A percentile compares a stretch with the other conserved stretches of the same genome.
phyloP scores from a whole-genome alignment of 108 stramenopile genomes.

The Pseudonitzschia pungens region DNA sequence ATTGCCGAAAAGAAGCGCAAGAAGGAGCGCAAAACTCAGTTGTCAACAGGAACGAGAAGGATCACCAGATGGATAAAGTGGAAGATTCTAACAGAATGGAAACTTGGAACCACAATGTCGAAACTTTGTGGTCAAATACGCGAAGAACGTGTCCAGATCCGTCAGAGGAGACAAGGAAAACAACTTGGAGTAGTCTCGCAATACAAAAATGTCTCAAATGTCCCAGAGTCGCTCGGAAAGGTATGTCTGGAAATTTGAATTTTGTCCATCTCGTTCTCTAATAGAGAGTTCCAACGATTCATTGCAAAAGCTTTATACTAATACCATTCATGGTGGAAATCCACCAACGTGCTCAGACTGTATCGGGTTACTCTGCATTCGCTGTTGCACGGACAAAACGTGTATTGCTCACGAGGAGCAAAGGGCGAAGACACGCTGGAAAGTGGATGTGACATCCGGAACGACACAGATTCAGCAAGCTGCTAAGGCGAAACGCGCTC shows the following conservation, averaged over 20 bases:
- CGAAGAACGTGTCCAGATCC: no score
- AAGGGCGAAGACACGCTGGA: conserved; percentile 31
- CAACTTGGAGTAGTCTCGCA: neutral
- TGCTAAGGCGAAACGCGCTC: conserved; percentile 31
- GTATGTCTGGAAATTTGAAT: neutral
- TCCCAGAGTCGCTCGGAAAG: conserved; percentile 1
- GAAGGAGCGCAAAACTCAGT: no score
- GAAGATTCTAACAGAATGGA: no score
- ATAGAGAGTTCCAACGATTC: no score
- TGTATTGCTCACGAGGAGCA: conserved; percentile 42
- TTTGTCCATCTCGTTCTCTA: neutral
- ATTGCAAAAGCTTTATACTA: no score
- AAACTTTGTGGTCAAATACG: no score
- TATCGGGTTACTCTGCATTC: conserved; percentile 35
- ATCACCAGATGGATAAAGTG: no score
- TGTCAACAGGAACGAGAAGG: no score
- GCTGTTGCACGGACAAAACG: conserved; percentile 42
- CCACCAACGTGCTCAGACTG: conserved; percentile 24
- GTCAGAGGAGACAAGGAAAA: no score
- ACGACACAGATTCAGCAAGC: conserved; percentile 36
- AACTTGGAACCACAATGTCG: no score
- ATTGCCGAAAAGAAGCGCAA: no score
- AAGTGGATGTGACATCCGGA: conserved; percentile 37
- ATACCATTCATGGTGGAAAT: no score
- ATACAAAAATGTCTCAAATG: conserved; percentile 4